phyloP scores from a whole-genome alignment of 2,329 filamentous ascomycete species.

The Nigrograna mackinnonii region DNA sequence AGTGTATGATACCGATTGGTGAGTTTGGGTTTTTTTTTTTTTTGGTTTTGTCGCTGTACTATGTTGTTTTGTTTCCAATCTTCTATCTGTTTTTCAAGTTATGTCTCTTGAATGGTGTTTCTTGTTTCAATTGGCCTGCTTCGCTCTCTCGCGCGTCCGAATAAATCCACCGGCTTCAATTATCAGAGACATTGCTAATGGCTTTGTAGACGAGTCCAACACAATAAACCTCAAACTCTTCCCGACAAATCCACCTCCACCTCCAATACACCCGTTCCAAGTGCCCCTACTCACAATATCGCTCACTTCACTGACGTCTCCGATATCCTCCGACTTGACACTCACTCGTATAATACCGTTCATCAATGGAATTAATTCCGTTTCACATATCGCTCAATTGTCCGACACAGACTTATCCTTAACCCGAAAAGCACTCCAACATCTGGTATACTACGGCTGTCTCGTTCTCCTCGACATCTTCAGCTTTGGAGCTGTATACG shows the following conservation, averaged over 20 bases:
- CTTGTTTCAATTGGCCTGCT: too few species aligned
- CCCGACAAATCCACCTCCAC: slow-evolving; percentile 76
- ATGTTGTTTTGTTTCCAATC: too few species aligned
- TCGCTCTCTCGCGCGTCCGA: too few species aligned
- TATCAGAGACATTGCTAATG: too few species aligned
- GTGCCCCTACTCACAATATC: slow-evolving; percentile 76
- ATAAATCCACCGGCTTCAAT: too few species aligned
- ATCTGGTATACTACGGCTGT: slow-evolving; percentile 91
- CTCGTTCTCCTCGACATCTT: slow-evolving; percentile 92
- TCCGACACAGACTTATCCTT: slow-evolving; percentile 87
- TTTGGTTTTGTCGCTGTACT: too few species aligned
- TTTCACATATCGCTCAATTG: slow-evolving; percentile 81
- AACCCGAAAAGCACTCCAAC: slow-evolving; percentile 82
- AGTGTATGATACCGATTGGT: slow-evolving; percentile 98
- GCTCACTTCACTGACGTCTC: slow-evolving; percentile 36
- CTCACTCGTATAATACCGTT: slow-evolving; percentile 78
- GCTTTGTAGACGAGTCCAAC: slow-evolving; percentile 79
- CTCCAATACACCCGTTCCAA: slow-evolving; percentile 82
- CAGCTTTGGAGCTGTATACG: slow-evolving; percentile 91
- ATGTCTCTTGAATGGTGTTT: too few species aligned
- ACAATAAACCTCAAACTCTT: slow-evolving; percentile 97
- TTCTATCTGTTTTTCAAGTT: too few species aligned
- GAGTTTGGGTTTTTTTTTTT: slow-evolving; percentile 36
- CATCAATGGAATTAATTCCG: slow-evolving; percentile 89
- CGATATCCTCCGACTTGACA: slow-evolving; percentile 72